Base-by-base conservation (phyloP, 78 protist species). In the Dictyostelium firmibasis region DNA sequence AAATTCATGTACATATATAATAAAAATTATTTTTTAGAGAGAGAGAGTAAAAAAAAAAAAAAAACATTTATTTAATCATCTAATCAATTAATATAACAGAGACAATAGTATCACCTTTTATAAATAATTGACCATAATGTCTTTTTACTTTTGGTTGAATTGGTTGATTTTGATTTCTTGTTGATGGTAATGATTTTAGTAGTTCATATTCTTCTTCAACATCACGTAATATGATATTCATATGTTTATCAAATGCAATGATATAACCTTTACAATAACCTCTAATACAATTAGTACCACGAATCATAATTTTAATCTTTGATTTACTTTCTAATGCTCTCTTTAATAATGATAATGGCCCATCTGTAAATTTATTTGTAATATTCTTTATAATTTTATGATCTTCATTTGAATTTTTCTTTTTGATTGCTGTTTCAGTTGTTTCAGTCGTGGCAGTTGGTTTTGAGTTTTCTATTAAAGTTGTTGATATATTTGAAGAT, bases 121-220 rank as follows among this genome's bases (percentile, higher is more conserved):
- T 81, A 57, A 89, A 89, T 33, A 89, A 69, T 81, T 89, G 94
- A 33, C 94, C 94, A 89, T 81, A 89, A 31, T 89, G 33, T 81
- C 72, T 53, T 47, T 81, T 81, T 3, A 27, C 35, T 81, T 81
- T 47, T 79, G 50, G 25, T 20, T 44, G 47, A 25, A 44, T 81
- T 83, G 9, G 23, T 9, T 23, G 13, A n/a, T 35, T 29, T 64
- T 62, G 81, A 31, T 76, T 72, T 57, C 47, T 44, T 23, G 53
- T 29, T 76, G 82, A 41, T 41, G 53, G 53, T 9, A 41, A 20
- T 33, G 85, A 60, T 78, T 47, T 38, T 78, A 36, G 8, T 8
- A 9, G 36, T 0, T 64, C 74, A 64, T 83, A 83, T 67, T 89
- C 94, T 81, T 89, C 94, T 20, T 89, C 94, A 1, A 81, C 94